Base-by-base conservation (phyloP, 2,329 filamentous ascomycete species). In the Exophiala alcalophila region DNA sequence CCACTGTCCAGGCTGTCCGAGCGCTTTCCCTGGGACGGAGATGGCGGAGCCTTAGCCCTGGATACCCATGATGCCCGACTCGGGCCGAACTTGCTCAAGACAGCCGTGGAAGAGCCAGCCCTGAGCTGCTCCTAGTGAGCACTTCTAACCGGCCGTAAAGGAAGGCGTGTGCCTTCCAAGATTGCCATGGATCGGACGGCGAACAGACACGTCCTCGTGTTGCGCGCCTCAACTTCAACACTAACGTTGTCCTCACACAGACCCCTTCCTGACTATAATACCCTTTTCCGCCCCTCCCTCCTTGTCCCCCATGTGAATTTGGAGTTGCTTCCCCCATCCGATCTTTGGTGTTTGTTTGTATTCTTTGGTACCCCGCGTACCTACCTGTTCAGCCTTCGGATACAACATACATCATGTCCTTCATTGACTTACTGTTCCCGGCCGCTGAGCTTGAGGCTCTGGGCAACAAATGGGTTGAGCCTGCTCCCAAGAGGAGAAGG, bases 391-490 rank as follows among this genome's bases (percentile, higher is more conserved):
- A n/a, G n/a, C n/a, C n/a, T 30, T 7, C 11, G 30, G 19, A 29
- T 28, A 36, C 16, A 8, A 15, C 21, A 12, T 32, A 11, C 33
- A 28, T 11, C 34, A 52, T 52, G 49, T 52, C 49, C 15, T 40
- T 49, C 19, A 23, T 52, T 16, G 49, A 52, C 18, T 45, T 27
- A 19, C 27, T 52, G 14, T 52, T 52, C 12, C 49, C 49, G 15
- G 32, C 31, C 16, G 42, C 34, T n/a, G 37, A 52, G 45, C 49
- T 52, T 5, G 49, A 52, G 34, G 49, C 44, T 33, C 38, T 52
- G n/a, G 49, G 49, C 2, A 52, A 52, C 40, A 52, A 40, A 25
- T 52, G 45, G 44, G 31, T 36, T 14, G 45, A 49, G 27, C 38
- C 39, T 10, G 41, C 41, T 5, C 35, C 29, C 30, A 52, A 52